phyloP scores from a whole-genome alignment of 2,329 filamentous ascomycete species.

The Sporothrix euskadiensis region DNA sequence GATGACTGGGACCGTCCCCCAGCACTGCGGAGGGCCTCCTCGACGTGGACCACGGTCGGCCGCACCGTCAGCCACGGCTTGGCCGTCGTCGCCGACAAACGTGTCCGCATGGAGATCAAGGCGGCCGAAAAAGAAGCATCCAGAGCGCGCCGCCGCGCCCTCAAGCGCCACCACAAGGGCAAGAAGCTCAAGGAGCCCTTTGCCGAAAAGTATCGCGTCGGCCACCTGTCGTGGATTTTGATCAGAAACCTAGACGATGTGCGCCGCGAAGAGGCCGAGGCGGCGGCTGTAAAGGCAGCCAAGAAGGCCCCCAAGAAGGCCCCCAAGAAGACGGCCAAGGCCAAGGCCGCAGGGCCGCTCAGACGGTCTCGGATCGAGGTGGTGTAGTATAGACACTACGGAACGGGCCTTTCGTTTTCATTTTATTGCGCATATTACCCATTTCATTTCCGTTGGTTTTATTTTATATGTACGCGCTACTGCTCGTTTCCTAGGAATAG shows the following conservation, averaged over 20 bases:
- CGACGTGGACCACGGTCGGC: constrained; percentile 1
- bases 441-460: not conserved
- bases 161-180: constrained; percentile 36
- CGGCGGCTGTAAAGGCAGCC: constrained; percentile 8
- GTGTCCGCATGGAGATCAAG: constrained; percentile 35
- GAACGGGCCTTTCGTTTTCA: not conserved
- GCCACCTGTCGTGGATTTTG: constrained; percentile 28
- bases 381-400: too few species aligned
- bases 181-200: constrained; percentile 33
- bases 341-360: not conserved
- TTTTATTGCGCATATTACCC: not conserved
- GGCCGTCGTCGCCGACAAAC: constrained; percentile 36
- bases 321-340: not conserved
- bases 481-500: not conserved
- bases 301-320: constrained; percentile 8
- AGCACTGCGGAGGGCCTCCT: not conserved
- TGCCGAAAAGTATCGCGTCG: constrained; percentile 24
- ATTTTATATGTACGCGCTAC: not conserved
- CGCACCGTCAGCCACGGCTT: constrained; percentile 28
- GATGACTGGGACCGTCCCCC: not conserved
- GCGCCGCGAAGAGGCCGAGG: constrained; percentile 21
- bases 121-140: constrained; percentile 32
- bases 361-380: not conserved
- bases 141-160: constrained; percentile 34
- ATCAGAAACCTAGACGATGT: constrained; percentile 28